Base-by-base conservation (phyloP, 192 early-diverging fungal genomes). In the Coemansia aciculifera region DNA sequence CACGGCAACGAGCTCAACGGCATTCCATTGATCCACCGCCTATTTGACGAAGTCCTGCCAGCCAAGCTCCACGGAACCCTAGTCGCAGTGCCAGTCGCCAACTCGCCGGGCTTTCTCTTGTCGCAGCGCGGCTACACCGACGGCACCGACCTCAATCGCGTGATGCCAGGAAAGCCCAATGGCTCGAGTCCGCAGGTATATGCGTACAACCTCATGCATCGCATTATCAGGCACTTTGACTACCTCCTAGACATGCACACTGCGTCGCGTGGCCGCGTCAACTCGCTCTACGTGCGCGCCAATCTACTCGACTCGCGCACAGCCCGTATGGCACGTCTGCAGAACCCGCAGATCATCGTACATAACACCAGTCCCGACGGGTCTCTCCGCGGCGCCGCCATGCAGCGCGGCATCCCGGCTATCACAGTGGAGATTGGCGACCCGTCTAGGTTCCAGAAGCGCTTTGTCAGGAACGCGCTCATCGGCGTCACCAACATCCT, bases 1-100 rank as follows among this genome's bases (percentile, higher is more conserved):
- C 94, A 96, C 70, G 94, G 94, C 64, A 94, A 96, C 67, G 94
- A 96, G 67, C 81, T 96, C 51, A 96, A 96, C 66, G 94, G 94
- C 23, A 91, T 96, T 23, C 94, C 94, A 11, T 87, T 91, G 68
- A 96, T 94, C 43, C 94, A 96, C 68, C 86, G 91, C 11, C 87
- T 96, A 59, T 89, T 94, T 34, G 83, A 87, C 32, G 93, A 94
- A 54, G 88, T 96, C 44, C 85, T 90, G 62, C 86, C 90, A 8
- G 69, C 84, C 42, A 84, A 82, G 11, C 83, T 96, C 19, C 89
- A 88, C 49, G 94, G 94, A 7, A 94, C 91, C 1, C 89, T 96
- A 9, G 92, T 96, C 5, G 93, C 94, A 1, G 89, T 94, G 11
- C 94, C 94, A n/a, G 91, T 91, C 29, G 87, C 90, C 39, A 96